Percentiles rank a stretch among this genome's conserved stretches.
Evolutionary conservation across 208 protist species (phyloP).

Genomic region (Herpetomonas tarakana): DNA sequence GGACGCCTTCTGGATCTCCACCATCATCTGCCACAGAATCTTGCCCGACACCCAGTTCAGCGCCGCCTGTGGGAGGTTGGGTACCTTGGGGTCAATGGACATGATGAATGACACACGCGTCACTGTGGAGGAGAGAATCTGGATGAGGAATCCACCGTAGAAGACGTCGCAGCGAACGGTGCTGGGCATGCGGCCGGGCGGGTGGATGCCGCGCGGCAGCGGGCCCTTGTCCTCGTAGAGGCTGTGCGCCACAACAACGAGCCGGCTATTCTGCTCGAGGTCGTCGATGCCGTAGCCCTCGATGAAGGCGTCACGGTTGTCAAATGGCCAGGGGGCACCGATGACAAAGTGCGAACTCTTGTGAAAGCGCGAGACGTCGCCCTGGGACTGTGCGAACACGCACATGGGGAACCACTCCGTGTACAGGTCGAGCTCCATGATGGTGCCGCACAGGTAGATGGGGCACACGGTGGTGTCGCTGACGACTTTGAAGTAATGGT

Average conservation of each 20-base stretch:
- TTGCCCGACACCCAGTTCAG: conserved; percentile 58
- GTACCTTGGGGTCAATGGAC: conserved; percentile 49
- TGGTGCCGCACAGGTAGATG: conserved; percentile 33
- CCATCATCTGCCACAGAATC: conserved; percentile 44
- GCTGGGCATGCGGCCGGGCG: conserved; percentile 16
- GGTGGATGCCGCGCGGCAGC: conserved; percentile 15
- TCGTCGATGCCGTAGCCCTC: conserved; percentile 53
- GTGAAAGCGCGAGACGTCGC: conserved; percentile 46
- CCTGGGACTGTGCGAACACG: conserved; percentile 24
- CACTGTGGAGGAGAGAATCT: conserved; percentile 26
- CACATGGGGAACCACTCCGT: conserved; percentile 54
- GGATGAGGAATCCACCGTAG: conserved; percentile 49
- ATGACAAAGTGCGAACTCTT: conserved; percentile 47
- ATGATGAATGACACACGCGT: conserved; percentile 50
- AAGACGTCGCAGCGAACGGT: conserved; percentile 38
- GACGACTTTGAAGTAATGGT: conserved; percentile 57
- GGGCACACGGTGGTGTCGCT: conserved; percentile 28
- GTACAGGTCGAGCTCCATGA: conserved; percentile 62
- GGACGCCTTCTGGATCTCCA: conserved; percentile 22
- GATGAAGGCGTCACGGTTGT: conserved; percentile 48
- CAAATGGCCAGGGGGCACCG: conserved; percentile 46
- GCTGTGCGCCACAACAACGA: conserved; percentile 45
- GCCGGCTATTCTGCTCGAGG: conserved; percentile 34
- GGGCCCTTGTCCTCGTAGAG: conserved; percentile 17
- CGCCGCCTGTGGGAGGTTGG: conserved; percentile 39